Conservation (phyloP, 1,284 basidiomycete genomes). For the Cryptococcus sp. region DNA sequence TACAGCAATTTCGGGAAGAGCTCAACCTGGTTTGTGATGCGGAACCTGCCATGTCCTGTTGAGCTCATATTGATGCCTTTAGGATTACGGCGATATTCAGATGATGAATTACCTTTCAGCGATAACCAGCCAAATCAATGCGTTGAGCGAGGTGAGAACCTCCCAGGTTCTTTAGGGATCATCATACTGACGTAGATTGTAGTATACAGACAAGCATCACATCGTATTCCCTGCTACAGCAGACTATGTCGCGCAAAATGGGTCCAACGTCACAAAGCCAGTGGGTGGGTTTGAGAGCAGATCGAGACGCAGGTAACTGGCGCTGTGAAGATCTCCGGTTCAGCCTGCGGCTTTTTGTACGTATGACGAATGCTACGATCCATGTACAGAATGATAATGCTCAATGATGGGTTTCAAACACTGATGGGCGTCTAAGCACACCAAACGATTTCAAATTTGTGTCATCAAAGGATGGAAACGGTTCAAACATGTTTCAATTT, state of each 20-base stretch:
- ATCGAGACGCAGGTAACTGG: too few species aligned
- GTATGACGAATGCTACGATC: too few species aligned
- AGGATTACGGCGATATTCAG: conserved; percentile 96
- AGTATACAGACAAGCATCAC: conserved; percentile 34
- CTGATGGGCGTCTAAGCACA: too few species aligned
- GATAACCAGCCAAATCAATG: conserved; percentile 79
- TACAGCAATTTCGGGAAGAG: conserved; percentile 71
- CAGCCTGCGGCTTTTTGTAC: too few species aligned
- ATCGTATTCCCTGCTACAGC: conserved; percentile 10
- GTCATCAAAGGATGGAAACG: too few species aligned
- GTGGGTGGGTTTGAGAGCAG: too few species aligned
- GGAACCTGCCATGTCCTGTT: neutral
- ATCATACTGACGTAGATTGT: neutral
- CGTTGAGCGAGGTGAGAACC: conserved; percentile 75
- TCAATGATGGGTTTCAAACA: too few species aligned
- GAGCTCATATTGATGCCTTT: neutral
- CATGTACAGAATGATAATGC: too few species aligned
- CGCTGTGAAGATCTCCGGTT: too few species aligned
- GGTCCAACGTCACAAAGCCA: too few species aligned
- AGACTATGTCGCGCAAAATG: neutral
- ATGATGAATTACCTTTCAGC: conserved; percentile 82
- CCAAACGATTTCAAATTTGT: too few species aligned
- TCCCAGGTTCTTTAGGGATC: neutral
- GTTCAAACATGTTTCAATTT: too few species aligned
- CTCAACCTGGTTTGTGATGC: conserved; percentile 52